These are phyloP conservation scores for Heterobasidion parviporum DNA, from an alignment of 1,284 basidiomycete genomes.

Conservation along the genomic window DNA sequence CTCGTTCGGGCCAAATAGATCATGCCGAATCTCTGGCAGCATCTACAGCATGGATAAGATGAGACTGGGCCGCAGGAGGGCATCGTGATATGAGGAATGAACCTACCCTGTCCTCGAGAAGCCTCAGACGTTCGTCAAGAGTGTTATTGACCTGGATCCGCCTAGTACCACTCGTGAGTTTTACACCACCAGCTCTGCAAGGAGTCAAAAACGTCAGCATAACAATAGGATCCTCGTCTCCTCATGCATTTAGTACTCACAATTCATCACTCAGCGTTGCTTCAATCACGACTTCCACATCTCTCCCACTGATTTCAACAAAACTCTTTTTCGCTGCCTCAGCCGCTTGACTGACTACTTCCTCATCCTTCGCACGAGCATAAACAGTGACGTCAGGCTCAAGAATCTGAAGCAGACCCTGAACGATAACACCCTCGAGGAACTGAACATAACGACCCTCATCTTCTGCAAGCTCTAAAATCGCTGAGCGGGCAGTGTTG, in stretches of 20 bases:
- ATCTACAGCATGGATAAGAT: slow-evolving; percentile 46
- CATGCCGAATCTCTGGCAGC: slow-evolving; percentile 83
- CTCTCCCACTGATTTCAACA: slow-evolving; percentile 69
- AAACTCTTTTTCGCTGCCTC: slow-evolving; percentile 58
- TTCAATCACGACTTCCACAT: slow-evolving; percentile 56
- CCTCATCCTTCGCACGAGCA: slow-evolving; percentile 56
- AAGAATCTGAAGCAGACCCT: slow-evolving; percentile 59
- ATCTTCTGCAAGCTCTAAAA: slow-evolving; percentile 60
- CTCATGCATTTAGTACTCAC: slow-evolving; percentile 33
- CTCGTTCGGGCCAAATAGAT: slow-evolving; percentile 79
- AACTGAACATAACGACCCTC: slow-evolving; percentile 70
- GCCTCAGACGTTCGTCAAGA: slow-evolving; percentile 77
- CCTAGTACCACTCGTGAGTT: slow-evolving; percentile 61
- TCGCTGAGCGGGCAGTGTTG: slow-evolving; percentile 58
- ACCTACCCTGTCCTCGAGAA: slow-evolving; percentile 82
- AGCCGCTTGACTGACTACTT: slow-evolving; percentile 49
- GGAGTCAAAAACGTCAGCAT: slow-evolving; percentile 1
- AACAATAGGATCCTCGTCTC: not conserved
- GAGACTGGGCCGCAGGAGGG: not conserved
- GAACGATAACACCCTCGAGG: slow-evolving; percentile 75
- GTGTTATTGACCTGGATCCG: slow-evolving; percentile 91
- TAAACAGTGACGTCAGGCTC: slow-evolving; percentile 60
- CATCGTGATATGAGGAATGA: not conserved
- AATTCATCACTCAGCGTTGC: slow-evolving; percentile 64
- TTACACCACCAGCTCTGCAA: slow-evolving; percentile 75